A percentile compares a stretch with the other conserved stretches of the same genome.
Evolutionary conservation across 208 protist species (phyloP).

Genomic region (Angomonas ambiguus): DNA sequence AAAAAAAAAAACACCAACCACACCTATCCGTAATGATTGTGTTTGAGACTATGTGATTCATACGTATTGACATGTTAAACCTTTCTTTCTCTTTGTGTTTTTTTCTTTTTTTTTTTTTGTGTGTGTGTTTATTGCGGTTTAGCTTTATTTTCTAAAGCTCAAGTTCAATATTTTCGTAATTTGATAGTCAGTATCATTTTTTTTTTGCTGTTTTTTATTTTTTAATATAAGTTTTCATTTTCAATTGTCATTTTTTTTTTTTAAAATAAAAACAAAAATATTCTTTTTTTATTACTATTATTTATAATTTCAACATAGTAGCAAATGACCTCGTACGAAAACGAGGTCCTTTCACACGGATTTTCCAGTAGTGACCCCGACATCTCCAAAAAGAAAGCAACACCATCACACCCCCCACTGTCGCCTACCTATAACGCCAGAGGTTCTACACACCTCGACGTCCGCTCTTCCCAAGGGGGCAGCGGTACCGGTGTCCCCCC

Average conservation of each 20-base stretch:
- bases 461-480: no score
- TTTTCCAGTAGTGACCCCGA: neutral
- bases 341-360: neutral
- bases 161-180: neutral
- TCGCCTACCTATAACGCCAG: no score
- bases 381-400: no score
- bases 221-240: no score
- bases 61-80: slow-evolving; percentile 7
- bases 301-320: neutral
- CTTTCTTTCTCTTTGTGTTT: slow-evolving; percentile 8
- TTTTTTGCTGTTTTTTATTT: slow-evolving; percentile 7
- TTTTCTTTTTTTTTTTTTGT: slow-evolving; percentile 10
- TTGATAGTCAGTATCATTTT: neutral
- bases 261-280: slow-evolving; percentile 2
- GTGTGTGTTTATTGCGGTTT: neutral
- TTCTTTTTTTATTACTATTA: neutral
- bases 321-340: neutral
- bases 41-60: slow-evolving; percentile 7
- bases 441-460: no score
- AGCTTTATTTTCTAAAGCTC: slow-evolving; percentile 3
- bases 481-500: neutral
- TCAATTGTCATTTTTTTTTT: neutral
- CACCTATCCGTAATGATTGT: slow-evolving; percentile 10
- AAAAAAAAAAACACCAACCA: neutral
- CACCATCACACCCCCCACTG: no score